Conservation (phyloP, 2,329 filamentous ascomycete species). For the Pleoardoris graminearum region DNA sequence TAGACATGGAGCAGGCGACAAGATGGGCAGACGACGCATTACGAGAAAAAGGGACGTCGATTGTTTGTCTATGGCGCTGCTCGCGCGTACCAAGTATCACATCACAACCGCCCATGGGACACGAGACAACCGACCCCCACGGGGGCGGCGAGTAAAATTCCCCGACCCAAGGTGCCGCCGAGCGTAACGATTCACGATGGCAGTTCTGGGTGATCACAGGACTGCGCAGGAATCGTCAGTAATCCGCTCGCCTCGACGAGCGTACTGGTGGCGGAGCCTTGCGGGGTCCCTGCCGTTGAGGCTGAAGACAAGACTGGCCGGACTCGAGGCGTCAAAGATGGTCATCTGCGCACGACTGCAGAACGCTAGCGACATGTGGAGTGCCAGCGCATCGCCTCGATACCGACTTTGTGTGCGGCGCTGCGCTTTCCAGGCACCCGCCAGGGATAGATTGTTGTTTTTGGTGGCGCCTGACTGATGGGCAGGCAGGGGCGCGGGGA, state of each 20-base stretch:
- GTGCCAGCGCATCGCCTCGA: conserved; percentile 45
- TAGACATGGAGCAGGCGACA: not conserved
- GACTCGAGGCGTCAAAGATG: conserved; percentile 39
- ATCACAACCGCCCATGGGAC: conserved; percentile 25
- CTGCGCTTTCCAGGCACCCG: conserved; percentile 38
- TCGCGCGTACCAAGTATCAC: conserved; percentile 16
- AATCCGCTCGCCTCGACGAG: conserved; percentile 14
- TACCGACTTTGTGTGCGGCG: conserved; percentile 37
- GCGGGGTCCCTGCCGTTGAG: conserved; percentile 33
- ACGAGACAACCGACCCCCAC: conserved; percentile 33
- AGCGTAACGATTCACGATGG: conserved; percentile 25
- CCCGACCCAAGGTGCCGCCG: not conserved
- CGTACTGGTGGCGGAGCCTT: conserved; percentile 35
- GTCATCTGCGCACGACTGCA: conserved; percentile 30
- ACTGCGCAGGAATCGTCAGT: conserved; percentile 46
- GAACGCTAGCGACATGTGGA: conserved; percentile 29
- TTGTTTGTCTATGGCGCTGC: not conserved
- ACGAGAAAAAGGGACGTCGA: not conserved
- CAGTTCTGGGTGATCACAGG: conserved; percentile 30
- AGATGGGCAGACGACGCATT: not conserved
- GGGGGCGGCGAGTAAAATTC: conserved; percentile 32
- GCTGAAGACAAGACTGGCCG: conserved; percentile 35
- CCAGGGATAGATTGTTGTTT: conserved; percentile 31
- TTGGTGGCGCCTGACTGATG: conserved; percentile 32
- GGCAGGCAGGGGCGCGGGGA: conserved; percentile 22